A percentile compares a stretch with the other conserved stretches of the same genome.
phyloP scores from a whole-genome alignment of 2,329 filamentous ascomycete species.

The Nigrograna mackinnonii region DNA sequence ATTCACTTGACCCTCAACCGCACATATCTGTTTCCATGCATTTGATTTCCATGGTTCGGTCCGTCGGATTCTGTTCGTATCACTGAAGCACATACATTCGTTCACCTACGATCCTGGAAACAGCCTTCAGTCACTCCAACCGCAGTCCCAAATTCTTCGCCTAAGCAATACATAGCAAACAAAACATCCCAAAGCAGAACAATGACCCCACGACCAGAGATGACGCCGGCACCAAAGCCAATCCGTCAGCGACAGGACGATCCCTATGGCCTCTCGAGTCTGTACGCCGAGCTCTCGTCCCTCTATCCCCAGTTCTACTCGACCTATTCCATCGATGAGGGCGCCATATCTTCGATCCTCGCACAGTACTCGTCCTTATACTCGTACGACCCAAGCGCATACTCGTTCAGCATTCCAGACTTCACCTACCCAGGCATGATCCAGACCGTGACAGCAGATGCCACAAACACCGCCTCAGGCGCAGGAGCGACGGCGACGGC shows the following conservation, averaged over 20 bases:
- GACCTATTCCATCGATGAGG: conserved; percentile 4
- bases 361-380: conserved; percentile 1
- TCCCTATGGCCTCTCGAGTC: conserved; percentile 4
- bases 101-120: too few species aligned
- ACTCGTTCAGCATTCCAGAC: neutral
- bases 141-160: too few species aligned
- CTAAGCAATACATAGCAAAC: too few species aligned
- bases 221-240: conserved; percentile 7
- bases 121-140: too few species aligned
- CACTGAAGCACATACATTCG: too few species aligned
- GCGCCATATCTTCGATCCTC: conserved; percentile 1
- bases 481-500: neutral
- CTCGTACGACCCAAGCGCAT: conserved; percentile 3
- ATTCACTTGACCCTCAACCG: too few species aligned
- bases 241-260: too few species aligned
- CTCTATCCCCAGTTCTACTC: conserved; percentile 10
- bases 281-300: conserved; percentile 13
- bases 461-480: neutral
- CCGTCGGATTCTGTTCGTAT: too few species aligned
- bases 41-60: too few species aligned
- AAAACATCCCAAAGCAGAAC: too few species aligned
- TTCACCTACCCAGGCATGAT: neutral
- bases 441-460: neutral
- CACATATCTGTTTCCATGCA: too few species aligned
- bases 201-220: too few species aligned